These are phyloP conservation scores for Aspergillus quadrilineatus DNA, from an alignment of 2,329 filamentous ascomycete genomes.

Conservation along the genomic window DNA sequence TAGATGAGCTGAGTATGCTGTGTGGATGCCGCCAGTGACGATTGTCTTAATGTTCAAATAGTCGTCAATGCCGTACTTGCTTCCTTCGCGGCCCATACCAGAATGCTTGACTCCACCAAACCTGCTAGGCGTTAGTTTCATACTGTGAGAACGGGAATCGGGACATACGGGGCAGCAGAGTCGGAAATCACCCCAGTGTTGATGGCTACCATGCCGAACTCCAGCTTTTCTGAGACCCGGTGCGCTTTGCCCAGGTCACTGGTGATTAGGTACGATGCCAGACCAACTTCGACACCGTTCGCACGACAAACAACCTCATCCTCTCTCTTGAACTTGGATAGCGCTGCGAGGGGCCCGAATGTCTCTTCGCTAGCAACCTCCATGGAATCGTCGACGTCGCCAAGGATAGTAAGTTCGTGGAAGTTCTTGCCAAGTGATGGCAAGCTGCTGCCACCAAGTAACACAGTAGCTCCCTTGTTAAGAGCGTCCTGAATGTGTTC, in stretches of 20 bases:
- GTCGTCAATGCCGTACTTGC: slow-evolving; percentile 70
- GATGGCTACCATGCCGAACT: slow-evolving; percentile 24
- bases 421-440: slow-evolving; percentile 74
- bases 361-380: slow-evolving; percentile 79
- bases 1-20: neutral
- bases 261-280: slow-evolving; percentile 72
- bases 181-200: slow-evolving; percentile 16
- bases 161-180: slow-evolving; percentile 13
- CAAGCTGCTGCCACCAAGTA: slow-evolving; percentile 40
- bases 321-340: slow-evolving; percentile 55
- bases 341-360: slow-evolving; percentile 83
- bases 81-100: slow-evolving; percentile 74
- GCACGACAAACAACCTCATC: neutral
- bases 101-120: slow-evolving; percentile 80
- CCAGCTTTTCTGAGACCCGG: slow-evolving; percentile 55
- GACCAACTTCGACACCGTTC: neutral
- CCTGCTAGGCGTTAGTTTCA: slow-evolving; percentile 21
- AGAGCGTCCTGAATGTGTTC: neutral
- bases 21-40: slow-evolving; percentile 9
- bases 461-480: neutral
- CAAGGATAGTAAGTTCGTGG: slow-evolving; percentile 82
- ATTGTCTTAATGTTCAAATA: slow-evolving; percentile 67
- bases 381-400: slow-evolving; percentile 79
- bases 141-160: neutral
- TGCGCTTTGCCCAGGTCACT: slow-evolving; percentile 54